Evolutionary conservation across 2,329 filamentous ascomycete species (phyloP).

Genomic region (Bipolaris cookei): DNA sequence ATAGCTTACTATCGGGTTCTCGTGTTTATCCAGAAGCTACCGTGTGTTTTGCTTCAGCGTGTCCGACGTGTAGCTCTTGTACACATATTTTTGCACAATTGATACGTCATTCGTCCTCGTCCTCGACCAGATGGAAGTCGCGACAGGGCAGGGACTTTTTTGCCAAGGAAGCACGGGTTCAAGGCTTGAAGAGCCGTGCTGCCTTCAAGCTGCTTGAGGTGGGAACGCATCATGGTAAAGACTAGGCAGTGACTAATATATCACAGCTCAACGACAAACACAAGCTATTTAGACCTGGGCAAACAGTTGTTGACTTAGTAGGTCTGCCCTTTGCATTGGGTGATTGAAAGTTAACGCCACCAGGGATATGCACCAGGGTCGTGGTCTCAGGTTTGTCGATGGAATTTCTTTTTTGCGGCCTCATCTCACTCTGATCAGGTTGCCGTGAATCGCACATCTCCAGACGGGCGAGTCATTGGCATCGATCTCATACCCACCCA

Average conservation of each 20-base stretch:
- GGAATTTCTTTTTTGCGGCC: not conserved
- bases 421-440: constrained; percentile 62
- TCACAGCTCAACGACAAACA: constrained; percentile 80
- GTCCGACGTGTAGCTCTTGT: constrained; percentile 15
- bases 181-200: constrained; percentile 84
- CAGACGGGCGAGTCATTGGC: constrained; percentile 80
- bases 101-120: constrained; percentile 51
- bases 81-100: constrained; percentile 7
- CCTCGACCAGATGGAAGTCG: constrained; percentile 80
- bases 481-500: constrained; percentile 94
- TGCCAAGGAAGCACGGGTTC: constrained; percentile 75
- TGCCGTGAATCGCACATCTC: constrained; percentile 77
- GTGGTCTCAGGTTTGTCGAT: constrained; percentile 61
- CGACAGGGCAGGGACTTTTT: constrained; percentile 78
- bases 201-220: constrained; percentile 93
- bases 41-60: constrained; percentile 25
- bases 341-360: constrained; percentile 21
- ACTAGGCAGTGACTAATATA: constrained; percentile 21
- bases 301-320: constrained; percentile 90
- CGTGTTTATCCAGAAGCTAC: constrained; percentile 2
- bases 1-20: constrained; percentile 39
- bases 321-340: not conserved
- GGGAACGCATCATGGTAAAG: constrained; percentile 4
- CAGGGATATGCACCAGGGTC: constrained; percentile 76
- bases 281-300: constrained; percentile 75